Evolutionary conservation across 2,329 filamentous ascomycete species (phyloP).

Genomic region (Colletotrichum trifolii): DNA sequence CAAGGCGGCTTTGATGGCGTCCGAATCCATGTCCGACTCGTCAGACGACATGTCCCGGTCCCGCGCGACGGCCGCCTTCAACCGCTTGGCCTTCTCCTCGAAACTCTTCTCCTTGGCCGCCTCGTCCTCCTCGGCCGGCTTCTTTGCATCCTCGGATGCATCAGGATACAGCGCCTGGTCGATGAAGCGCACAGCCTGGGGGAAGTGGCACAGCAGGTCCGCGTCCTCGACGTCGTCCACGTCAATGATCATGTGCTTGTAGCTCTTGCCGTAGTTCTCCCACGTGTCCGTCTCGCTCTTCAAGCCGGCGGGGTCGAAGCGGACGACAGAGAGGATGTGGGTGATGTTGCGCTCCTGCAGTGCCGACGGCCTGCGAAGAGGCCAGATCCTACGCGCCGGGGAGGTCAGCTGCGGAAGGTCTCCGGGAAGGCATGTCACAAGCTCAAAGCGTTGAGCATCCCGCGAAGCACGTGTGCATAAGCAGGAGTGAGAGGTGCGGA

Average conservation of each 20-base stretch:
- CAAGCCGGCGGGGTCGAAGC: constrained; percentile 59
- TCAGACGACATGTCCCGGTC: constrained; percentile 6
- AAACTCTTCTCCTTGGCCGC: constrained; percentile 4
- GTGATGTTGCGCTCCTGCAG: constrained; percentile 82
- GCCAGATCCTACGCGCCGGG: constrained; percentile 72
- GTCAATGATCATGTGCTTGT: constrained; percentile 81
- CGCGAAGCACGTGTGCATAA: constrained; percentile 1
- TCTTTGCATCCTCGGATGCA: background rate
- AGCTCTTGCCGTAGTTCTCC: constrained; percentile 65
- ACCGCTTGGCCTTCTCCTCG: constrained; percentile 22
- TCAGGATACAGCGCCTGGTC: constrained; percentile 70
- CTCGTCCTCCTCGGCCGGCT: background rate
- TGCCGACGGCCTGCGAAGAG: constrained; percentile 76
- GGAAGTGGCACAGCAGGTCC: constrained; percentile 84
- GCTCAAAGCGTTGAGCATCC: background rate
- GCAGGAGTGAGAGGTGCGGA: background rate
- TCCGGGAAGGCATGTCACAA: constrained; percentile 29
- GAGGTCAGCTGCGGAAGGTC: no score
- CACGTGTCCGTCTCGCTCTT: constrained; percentile 64
- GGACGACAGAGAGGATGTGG: constrained; percentile 87
- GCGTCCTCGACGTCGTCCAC: constrained; percentile 93
- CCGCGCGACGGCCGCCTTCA: constrained; percentile 21
- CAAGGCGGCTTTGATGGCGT: constrained; percentile 14
- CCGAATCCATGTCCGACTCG: constrained; percentile 14
- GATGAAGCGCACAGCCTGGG: constrained; percentile 84